Evolutionary conservation across 371 early-diverging fungal genomes (phyloP), one percentile per base, ranked within the genome.

Genomic region (Apophysomyces sp.): DNA sequence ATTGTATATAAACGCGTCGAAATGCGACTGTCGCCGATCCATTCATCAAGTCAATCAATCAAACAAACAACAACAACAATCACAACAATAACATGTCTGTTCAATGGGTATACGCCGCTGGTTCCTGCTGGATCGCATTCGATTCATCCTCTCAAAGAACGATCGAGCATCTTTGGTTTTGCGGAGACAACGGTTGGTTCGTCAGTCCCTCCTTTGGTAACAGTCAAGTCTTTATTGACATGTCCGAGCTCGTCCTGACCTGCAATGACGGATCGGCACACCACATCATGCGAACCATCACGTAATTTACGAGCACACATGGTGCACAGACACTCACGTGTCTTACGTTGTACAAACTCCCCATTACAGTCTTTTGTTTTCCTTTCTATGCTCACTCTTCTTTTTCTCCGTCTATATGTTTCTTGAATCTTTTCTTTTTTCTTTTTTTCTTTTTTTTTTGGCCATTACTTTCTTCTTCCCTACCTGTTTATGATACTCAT

Each of bases 31-130:
- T 6, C 9, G n/a, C 21, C 49, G 9, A 24, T 4, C 6, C 49
- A 44, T 18, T n/a, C n/a, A 44, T 21, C 49, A 44, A 44, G n/a
- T 21, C n/a, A 18, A n/a, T 16, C 21, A 3, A 44, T 21, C 24
- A 18, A 9, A 21, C n/a, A n/a, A 44, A 16, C 49, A 44, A 44
- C 9, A 16, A 8, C 16, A 44, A 44, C 18, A 26, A 21, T 21
- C 49, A 18, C 4, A 21, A 44, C 7, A 26, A n/a, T 29, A 61
- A 6, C 32, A 67, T 67, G 68, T 27, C 52, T 16, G 29, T 52
- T 5, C 52, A 62, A 40, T 67, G 68, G 68, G 56, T 55, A 18
- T 67, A 62, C 28, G 51, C 63, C 32, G 60, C 68, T 15, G 68
- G 68, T 8, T 40, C 56, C 31, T 13, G 36, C 11, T 67, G 68